phyloP scores from a whole-genome alignment of 768 basidiomycete species.

The Leccinellum luteum region DNA sequence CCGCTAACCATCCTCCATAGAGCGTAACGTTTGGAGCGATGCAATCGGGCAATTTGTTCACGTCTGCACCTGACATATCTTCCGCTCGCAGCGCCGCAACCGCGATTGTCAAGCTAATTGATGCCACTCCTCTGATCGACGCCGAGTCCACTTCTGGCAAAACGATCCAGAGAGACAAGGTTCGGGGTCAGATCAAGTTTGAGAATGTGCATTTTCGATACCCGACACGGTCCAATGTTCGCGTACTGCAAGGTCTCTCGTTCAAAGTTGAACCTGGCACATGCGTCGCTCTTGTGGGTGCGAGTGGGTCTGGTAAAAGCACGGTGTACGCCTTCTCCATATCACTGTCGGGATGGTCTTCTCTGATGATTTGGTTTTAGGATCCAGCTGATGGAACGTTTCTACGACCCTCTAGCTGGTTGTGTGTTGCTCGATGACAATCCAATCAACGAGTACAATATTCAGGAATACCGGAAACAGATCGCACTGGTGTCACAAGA shows the following conservation, averaged over 20 bases:
- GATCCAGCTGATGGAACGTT: slow-evolving; percentile 82
- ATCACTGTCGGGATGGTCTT: not conserved
- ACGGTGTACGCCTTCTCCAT: slow-evolving; percentile 54
- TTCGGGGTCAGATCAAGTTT: slow-evolving; percentile 66
- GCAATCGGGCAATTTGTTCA: slow-evolving; percentile 83
- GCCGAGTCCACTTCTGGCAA: slow-evolving; percentile 69
- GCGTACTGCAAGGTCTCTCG: slow-evolving; percentile 76
- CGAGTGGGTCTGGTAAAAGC: slow-evolving; percentile 79
- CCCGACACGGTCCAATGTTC: slow-evolving; percentile 80
- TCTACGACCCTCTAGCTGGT: slow-evolving; percentile 81
- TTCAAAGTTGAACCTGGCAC: slow-evolving; percentile 72
- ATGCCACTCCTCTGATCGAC: slow-evolving; percentile 76
- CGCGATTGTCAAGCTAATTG: slow-evolving; percentile 72
- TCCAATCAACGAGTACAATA: slow-evolving; percentile 71
- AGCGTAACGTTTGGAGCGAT: slow-evolving; percentile 78
- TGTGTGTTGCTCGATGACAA: slow-evolving; percentile 71
- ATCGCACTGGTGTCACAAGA: slow-evolving; percentile 92
- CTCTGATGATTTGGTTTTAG: slow-evolving; percentile 31
- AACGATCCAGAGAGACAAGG: slow-evolving; percentile 40
- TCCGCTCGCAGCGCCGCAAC: slow-evolving; percentile 77
- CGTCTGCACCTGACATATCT: slow-evolving; percentile 85
- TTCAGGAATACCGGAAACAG: slow-evolving; percentile 85
- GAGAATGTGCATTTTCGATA: slow-evolving; percentile 90
- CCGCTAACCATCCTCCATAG: slow-evolving; percentile 33
- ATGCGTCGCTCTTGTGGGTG: slow-evolving; percentile 82